A percentile compares a stretch with the other conserved stretches of the same genome.
Conservation (phyloP, 257 asterid species). For the Rubia yunnanensis region DNA sequence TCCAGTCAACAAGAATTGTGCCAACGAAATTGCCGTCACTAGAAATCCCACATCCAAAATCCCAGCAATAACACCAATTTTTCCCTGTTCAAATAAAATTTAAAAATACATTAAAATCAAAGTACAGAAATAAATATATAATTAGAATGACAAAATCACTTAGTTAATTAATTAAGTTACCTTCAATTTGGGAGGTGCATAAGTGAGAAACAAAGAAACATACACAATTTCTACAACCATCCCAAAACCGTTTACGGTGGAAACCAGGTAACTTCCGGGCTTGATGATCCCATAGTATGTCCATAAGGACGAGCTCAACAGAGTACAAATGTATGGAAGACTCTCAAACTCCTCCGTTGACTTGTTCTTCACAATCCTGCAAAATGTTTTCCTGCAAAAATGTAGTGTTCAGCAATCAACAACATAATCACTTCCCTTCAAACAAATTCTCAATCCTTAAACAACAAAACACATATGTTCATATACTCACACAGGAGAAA, state of each 20-base stretch:
- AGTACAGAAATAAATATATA: background rate
- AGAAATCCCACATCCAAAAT: slow-evolving; percentile 40
- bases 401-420: too few relatives aligned
- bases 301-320: slow-evolving; percentile 49
- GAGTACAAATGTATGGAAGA: slow-evolving; percentile 56
- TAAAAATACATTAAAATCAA: background rate
- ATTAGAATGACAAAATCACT: background rate
- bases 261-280: slow-evolving; percentile 56
- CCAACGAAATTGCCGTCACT: slow-evolving; percentile 22
- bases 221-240: slow-evolving; percentile 32
- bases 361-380: slow-evolving; percentile 43
- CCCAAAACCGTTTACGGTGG: slow-evolving; percentile 69
- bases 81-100: slow-evolving; percentile 24
- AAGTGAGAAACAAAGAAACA: slow-evolving; percentile 38
- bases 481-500: slow-evolving; percentile 70
- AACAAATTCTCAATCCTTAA: too few relatives aligned
- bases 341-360: slow-evolving; percentile 63
- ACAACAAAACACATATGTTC: background rate
- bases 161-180: slow-evolving; percentile 13
- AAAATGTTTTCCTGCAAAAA: slow-evolving; percentile 47
- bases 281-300: slow-evolving; percentile 54
- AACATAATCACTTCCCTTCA: background rate
- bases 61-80: slow-evolving; percentile 30
- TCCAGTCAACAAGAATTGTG: slow-evolving; percentile 30
- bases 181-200: slow-evolving; percentile 35